Evolutionary conservation across 441 rosid species (phyloP), one percentile per base, ranked within the genome.

Genomic region (Raphanus hybrid): DNA sequence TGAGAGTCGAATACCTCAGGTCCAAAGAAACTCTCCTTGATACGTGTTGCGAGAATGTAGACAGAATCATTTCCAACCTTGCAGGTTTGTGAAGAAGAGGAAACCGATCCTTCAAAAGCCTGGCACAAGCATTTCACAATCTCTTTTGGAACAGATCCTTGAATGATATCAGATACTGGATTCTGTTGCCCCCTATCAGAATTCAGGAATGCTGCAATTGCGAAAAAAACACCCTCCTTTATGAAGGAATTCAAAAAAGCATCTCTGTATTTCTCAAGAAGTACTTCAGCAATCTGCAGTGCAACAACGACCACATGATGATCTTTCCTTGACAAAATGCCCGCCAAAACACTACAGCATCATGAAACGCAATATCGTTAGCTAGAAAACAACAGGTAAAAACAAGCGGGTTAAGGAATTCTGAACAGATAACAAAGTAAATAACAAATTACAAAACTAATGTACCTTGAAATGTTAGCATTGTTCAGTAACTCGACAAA

Each of bases 141-240:
- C 76, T 84, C 94, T 85, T 73, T 88, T n/a, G 87, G 78, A 18
- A 80, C 82, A 75, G 84, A 82, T 54, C 87, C 82, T 26, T 83
- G 91, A 73, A 80, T 72, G 81, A 71, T 20, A 57, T 76, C 72
- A 58, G 80, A 57, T 20, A 58, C 71, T 15, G 55, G 45, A 55
- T 70, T 64, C 23, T 69, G 83, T 1, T 88, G 86, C 80, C 90
- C 81, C 80, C 87, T 89, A 80, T 84, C 92, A 6, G 93, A 91
- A 62, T 75, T 80, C 67, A 80, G 59, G 43, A 93, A 90, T 57
- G 92, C 86, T 83, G 90, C 92, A 37, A 96, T 86, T 34, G 96
- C 92, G 67, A 90, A 96, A 69, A 87, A 80, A 63, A 92, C 94
- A 64, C 99, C 99, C 81, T 96, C 99, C 84, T 89, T 96, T 34